Base-by-base conservation (phyloP, 768 basidiomycete genomes). In the Chiua virens region DNA sequence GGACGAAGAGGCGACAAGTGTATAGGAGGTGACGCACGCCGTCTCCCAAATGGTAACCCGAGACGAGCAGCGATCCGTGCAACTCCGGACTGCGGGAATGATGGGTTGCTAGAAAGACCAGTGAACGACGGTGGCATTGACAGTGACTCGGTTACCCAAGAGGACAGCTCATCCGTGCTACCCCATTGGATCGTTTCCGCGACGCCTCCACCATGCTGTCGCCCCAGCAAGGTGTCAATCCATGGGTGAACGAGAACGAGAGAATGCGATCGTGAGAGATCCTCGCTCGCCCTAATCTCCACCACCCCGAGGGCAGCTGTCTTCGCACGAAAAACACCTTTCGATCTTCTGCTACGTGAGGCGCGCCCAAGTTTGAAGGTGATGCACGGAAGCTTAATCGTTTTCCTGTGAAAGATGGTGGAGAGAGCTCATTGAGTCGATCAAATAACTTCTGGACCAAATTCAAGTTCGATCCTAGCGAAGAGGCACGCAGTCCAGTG, bases 171-270 rank as follows among this genome's bases (percentile, higher is more conserved):
- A 15, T 30, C 30, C 30, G 11, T 30, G 11, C 32, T 34, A 4
- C 15, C 14, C 32, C 15, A 10, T 8, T 34, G 14, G 3, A 34
- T 34, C 14, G 15, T 15, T 34, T 34, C 32, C 3, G 32, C 15
- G 15, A 34, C 32, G 4, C 11, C 32, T 34, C 32, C 14, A 14
- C 32, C 22, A 11, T 25, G 20, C 20, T 34, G 27, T 5, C 20
- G 28, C 17, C 25, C 42, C 3, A 43, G 42, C n/a, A 50, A 28
- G 14, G 18, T 11, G 30, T 35, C 15, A 13, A 45, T 38, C 50
- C 50, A 51, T 1, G 50, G 50, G 28, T 51, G 43, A 37, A 51
- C 21, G 36, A 51, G 43, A 36, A 28, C 22, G 7, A 45, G 30
- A 10, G 15, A 18, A n/a, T 45, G 23, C 25, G 28, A 30, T 27